These are phyloP conservation scores for Cucumis sativus DNA, from an alignment of 306 rosid species.

Conservation along the genomic window Cucumber_9930_V3 NC_026655.2:7818501-7819000, in stretches of 20 bases:
- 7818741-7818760: background rate
- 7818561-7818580: background rate
- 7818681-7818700: background rate
- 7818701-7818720: background rate
- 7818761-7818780: background rate
- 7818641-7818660: background rate
- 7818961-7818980: conserved; percentile 70
- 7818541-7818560: background rate
- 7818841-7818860: background rate
- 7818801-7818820: background rate
- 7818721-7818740: background rate
- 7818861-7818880: background rate
- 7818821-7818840: background rate
- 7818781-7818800: background rate
- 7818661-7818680: background rate
- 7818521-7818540: background rate
- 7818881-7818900: background rate
- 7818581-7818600: background rate
- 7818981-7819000: conserved; percentile 57
- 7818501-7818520: background rate
- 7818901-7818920: background rate
- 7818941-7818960: conserved; percentile 60
- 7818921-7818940: conserved; percentile 61
- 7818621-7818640: background rate
- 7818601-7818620: background rate